Evolutionary conservation across 179 eudicot species (phyloP).

Genomic region (Nepenthes alata): DNA sequence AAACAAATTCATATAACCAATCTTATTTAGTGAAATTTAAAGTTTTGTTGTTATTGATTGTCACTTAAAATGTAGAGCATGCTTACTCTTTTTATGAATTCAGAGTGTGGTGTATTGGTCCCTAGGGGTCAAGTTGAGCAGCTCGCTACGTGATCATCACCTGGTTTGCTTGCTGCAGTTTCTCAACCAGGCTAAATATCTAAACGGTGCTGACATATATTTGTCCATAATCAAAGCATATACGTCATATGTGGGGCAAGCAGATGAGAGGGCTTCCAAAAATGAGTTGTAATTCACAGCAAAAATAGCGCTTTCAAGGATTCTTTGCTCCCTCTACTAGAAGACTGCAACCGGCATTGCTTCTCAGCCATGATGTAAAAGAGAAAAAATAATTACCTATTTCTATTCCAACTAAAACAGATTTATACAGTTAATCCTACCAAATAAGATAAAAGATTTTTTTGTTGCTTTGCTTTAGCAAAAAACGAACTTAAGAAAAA

Average conservation of each 20-base stretch:
- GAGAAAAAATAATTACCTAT: not conserved
- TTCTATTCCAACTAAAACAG: not conserved
- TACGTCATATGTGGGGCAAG: constrained; percentile 36
- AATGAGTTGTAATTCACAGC: constrained; percentile 31
- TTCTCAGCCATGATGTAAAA: not conserved
- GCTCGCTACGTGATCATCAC: too few relatives aligned
- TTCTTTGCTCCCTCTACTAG: not conserved
- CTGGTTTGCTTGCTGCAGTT: constrained; percentile 31
- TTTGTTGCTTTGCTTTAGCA: not conserved
- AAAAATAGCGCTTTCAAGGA: not conserved
- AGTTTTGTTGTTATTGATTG: too few relatives aligned
- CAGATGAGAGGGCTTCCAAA: constrained; percentile 22
- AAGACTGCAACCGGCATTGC: not conserved
- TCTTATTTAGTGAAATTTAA: too few relatives aligned
- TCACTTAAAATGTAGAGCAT: too few relatives aligned
- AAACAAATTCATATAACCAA: too few relatives aligned
- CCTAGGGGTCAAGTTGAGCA: too few relatives aligned
- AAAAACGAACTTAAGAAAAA: not conserved
- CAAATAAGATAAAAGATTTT: not conserved
- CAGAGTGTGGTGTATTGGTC: too few relatives aligned
- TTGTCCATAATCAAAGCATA: constrained; percentile 52
- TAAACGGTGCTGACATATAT: constrained; percentile 47
- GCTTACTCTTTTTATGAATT: too few relatives aligned
- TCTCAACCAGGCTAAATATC: constrained; percentile 50
- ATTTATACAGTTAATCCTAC: not conserved